Evolutionary conservation across 2,329 filamentous ascomycete species (phyloP), one percentile per base, ranked within the genome.

Genomic region (Hypoxylon sp.): DNA sequence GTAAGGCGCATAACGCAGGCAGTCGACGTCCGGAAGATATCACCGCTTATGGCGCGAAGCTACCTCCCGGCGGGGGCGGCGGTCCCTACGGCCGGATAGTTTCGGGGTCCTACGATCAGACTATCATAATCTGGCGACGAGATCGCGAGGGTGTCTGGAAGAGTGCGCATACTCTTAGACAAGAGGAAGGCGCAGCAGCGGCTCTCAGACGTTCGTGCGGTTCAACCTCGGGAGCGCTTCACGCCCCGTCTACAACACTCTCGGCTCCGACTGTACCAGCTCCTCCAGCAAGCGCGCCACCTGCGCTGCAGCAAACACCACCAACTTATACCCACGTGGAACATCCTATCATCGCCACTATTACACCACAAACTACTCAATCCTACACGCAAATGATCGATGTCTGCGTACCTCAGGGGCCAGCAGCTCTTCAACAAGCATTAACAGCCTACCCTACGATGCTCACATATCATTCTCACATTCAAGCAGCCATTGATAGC

Each of bases 81-180:
- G 92, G 92, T 72, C 89, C 85, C 69, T 97, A 94, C 81, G 93
- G 91, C 8, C 89, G 94, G n/a, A 99, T 99, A 62, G 93, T 99
- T 3, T 97, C 94, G 6, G 95, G 95, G 2, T 97, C 93, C 0
- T 99, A 99, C 71, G 95, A 99, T 70, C 93, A 97, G 79, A 94
- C 89, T 10, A 93, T 99, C 70, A 94, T 97, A 68, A 92, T 99
- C 59, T 99, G 95, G 95, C 90, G 91, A 70, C 89, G 92, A 64
- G 91, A 96, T 68, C 87, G 88, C 68, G 89, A 95, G 68, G 94
- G 94, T 2, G 87, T 91, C 24, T 98, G 95, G 94, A 89, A 89
- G 69, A 87, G 89, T 56, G 88, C 88, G 32, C 91, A 94, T 68
- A 87, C 87, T 46, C 82, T 97, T 8, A 85, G 88, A 39, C 92